These are phyloP conservation scores for Scutellaria baicalensis DNA, from an alignment of 257 asterid species.

Conservation along the genomic window DNA sequence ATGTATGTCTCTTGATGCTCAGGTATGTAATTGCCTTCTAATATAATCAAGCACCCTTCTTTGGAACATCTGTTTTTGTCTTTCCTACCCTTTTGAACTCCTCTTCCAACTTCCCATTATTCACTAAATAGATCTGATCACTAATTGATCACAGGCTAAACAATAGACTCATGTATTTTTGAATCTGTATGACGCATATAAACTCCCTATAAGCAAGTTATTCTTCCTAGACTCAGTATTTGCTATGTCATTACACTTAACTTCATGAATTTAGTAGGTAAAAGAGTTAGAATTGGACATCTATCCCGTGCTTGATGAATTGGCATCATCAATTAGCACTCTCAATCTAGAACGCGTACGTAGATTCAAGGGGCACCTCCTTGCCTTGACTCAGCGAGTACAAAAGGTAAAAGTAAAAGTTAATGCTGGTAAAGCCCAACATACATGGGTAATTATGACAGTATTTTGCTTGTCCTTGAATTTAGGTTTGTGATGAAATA, in stretches of 20 bases:
- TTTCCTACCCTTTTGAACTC: neutral
- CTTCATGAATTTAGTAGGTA: constrained; percentile 52
- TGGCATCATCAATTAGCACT: constrained; percentile 88
- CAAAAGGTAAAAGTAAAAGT: constrained; percentile 56
- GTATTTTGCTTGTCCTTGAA: constrained; percentile 10
- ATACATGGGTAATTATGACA: neutral
- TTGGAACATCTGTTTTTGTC: neutral
- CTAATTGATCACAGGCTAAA: neutral
- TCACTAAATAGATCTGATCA: neutral
- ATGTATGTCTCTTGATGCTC: constrained; percentile 86
- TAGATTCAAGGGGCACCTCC: constrained; percentile 90
- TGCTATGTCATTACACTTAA: constrained; percentile 8
- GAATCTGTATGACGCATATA: too few relatives aligned
- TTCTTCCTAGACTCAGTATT: neutral
- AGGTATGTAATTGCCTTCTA: constrained; percentile 47
- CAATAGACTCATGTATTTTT: too few relatives aligned
- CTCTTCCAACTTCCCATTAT: neutral
- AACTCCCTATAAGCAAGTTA: too few relatives aligned
- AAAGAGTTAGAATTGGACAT: constrained; percentile 85
- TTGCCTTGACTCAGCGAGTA: constrained; percentile 91
- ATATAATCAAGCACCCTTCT: neutral
- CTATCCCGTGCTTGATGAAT: constrained; percentile 87
- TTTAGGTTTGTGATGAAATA: constrained; percentile 88
- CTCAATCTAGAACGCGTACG: constrained; percentile 94
- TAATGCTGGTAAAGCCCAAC: neutral